phyloP scores from a whole-genome alignment of 2,329 filamentous ascomycete genomes.

The Teratosphaeria nubilosa region DNA sequence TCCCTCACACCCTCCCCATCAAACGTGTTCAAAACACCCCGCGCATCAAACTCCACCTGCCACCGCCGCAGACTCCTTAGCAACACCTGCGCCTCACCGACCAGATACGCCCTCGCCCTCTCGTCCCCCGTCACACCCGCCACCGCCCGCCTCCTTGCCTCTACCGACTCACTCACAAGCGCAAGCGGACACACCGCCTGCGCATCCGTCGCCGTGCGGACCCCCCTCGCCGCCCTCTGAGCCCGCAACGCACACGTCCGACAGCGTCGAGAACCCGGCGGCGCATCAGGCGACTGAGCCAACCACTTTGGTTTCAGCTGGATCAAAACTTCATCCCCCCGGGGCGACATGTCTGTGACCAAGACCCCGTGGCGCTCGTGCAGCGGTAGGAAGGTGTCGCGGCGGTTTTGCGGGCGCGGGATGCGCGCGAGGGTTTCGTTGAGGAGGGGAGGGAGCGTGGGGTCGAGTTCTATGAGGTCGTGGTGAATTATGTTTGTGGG shows the following conservation, averaged over 20 bases:
- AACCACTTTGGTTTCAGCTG: slow-evolving; percentile 43
- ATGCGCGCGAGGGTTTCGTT: slow-evolving; percentile 14
- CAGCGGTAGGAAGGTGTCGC: slow-evolving; percentile 16
- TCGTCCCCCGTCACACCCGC: slow-evolving; percentile 14
- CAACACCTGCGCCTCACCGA: slow-evolving; percentile 24
- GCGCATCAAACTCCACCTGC: slow-evolving; percentile 29
- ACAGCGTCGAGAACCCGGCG: slow-evolving; percentile 29
- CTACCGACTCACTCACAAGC: slow-evolving; percentile 24
- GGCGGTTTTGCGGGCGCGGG: slow-evolving; percentile 15
- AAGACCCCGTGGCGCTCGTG: slow-evolving; percentile 22
- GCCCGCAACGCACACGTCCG: slow-evolving; percentile 38
- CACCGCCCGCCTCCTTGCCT: slow-evolving; percentile 15
- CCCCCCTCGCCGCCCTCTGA: slow-evolving; percentile 17
- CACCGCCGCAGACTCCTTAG: slow-evolving; percentile 27
- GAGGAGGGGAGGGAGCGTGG: slow-evolving; percentile 10
- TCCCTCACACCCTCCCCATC: slow-evolving; percentile 7
- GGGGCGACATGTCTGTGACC: slow-evolving; percentile 27
- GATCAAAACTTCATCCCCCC: slow-evolving; percentile 16
- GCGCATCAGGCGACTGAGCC: slow-evolving; percentile 36
- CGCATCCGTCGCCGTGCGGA: slow-evolving; percentile 21
- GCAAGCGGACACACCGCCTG: slow-evolving; percentile 31
- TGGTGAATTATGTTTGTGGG: slow-evolving; percentile 22
- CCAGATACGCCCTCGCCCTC: slow-evolving; percentile 17
- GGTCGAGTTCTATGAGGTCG: slow-evolving; percentile 17
- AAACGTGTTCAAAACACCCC: slow-evolving; percentile 20